A percentile compares a stretch with the other conserved stretches of the same genome.
Evolutionary conservation across 495 filamentous ascomycete species (phyloP).

Genomic region (Neurospora sp.): DNA sequence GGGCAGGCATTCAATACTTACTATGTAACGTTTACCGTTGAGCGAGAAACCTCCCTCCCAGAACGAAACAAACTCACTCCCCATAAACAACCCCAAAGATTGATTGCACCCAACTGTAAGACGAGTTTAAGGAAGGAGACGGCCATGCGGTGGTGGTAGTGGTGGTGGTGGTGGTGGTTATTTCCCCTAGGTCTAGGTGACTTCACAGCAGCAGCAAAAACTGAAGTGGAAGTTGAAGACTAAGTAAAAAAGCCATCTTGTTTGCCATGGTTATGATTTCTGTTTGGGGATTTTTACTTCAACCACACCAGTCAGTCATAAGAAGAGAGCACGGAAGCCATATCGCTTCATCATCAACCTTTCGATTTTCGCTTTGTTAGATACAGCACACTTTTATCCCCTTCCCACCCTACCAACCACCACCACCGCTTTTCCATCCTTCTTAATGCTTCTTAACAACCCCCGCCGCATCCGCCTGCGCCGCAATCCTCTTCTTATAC

Average conservation of each 20-base stretch:
- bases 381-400: neutral
- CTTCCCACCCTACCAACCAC: neutral
- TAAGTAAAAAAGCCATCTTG: neutral
- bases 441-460: constrained; percentile 55
- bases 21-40: no score
- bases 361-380: neutral
- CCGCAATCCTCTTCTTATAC: constrained; percentile 92
- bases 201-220: neutral
- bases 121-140: neutral
- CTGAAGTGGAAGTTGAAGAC: neutral
- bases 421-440: neutral
- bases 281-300: neutral
- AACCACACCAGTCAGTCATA: neutral
- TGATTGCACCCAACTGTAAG: no score
- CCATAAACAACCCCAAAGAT: neutral
- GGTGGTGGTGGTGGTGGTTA: no score
- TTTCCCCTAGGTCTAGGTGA: neutral
- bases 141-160: neutral
- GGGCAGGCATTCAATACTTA: no score
- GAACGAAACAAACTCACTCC: neutral
- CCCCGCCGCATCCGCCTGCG: constrained; percentile 79
- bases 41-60: no score
- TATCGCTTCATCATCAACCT: neutral
- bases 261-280: neutral
- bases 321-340: neutral